phyloP scores from a whole-genome alignment of 495 filamentous ascomycete species.

The Elaphomyces granulatus region DNA sequence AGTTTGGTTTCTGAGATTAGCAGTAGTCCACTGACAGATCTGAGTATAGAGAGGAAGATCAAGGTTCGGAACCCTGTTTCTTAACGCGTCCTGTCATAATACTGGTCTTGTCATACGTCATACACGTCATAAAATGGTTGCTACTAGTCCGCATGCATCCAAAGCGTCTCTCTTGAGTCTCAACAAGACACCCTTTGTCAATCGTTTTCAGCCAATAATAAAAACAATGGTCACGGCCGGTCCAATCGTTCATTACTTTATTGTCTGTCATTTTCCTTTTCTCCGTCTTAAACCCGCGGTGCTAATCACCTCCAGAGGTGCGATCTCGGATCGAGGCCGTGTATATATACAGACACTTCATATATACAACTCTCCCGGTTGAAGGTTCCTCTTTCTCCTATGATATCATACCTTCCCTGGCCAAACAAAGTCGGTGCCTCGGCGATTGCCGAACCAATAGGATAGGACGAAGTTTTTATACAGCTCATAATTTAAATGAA shows the following conservation, averaged over 20 bases:
- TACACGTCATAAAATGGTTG: not conserved
- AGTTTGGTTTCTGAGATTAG: too few species aligned
- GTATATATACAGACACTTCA: constrained; percentile 1
- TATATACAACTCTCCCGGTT: constrained; percentile 1
- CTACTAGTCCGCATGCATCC: not conserved
- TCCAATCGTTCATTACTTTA: too few species aligned
- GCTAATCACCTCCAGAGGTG: too few species aligned
- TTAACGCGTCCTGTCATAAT: not conserved
- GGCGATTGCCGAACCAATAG: too few species aligned
- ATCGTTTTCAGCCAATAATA: too few species aligned
- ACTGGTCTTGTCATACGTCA: not conserved
- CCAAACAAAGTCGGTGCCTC: too few species aligned
- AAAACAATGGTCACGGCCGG: too few species aligned
- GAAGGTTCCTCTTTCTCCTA: constrained; percentile 4
- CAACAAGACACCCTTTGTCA: too few species aligned
- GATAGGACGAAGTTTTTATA: not conserved
- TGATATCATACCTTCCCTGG: too few species aligned
- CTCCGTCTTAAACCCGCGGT: too few species aligned
- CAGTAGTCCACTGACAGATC: too few species aligned
- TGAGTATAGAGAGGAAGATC: constrained; percentile 56
- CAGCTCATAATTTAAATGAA: not conserved
- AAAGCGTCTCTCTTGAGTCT: not conserved
- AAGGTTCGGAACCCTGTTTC: constrained; percentile 34
- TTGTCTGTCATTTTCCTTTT: too few species aligned
- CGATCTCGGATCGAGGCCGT: not conserved